Conservation (phyloP, 148 eudicot species). For the Talinum fruticosum region DNA sequence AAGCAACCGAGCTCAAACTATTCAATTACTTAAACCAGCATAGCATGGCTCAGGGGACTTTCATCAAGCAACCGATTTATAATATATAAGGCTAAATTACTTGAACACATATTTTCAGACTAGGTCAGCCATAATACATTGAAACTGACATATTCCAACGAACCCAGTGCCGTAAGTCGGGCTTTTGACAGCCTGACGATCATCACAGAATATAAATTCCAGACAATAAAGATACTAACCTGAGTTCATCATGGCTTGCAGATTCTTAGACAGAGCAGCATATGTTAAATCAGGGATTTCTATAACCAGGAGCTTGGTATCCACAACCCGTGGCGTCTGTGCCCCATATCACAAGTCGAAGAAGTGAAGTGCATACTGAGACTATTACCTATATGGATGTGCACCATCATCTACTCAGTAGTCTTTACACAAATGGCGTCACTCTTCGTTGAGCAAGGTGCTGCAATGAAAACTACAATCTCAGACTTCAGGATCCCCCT, state of each 20-base stretch:
- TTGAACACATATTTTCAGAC: not conserved
- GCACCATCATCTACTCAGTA: conserved; percentile 84
- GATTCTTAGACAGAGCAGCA: conserved; percentile 82
- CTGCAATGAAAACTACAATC: conserved; percentile 60
- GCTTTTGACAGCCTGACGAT: not conserved
- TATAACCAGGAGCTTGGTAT: conserved; percentile 27
- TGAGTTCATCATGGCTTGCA: conserved; percentile 27
- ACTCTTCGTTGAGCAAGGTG: conserved; percentile 86
- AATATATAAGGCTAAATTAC: not conserved
- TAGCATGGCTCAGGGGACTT: not conserved
- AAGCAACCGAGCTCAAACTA: not conserved
- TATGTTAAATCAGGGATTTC: conserved; percentile 45
- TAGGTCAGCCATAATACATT: not conserved
- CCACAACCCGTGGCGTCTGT: conserved; percentile 68
- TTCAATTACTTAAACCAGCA: conserved; percentile 2
- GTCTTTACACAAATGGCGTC: conserved; percentile 96
- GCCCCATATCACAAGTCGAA: conserved; percentile 84
- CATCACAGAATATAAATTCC: not conserved
- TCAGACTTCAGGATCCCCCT: conserved; percentile 68
- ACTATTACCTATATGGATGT: conserved; percentile 81
- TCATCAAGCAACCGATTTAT: not conserved
- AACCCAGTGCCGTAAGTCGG: not conserved
- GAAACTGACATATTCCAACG: not conserved
- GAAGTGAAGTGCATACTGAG: conserved; percentile 84
- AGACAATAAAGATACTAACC: conserved; percentile 10